Conservation (phyloP, 2,329 filamentous ascomycete species). For the Penicillium vulpinum region DNA sequence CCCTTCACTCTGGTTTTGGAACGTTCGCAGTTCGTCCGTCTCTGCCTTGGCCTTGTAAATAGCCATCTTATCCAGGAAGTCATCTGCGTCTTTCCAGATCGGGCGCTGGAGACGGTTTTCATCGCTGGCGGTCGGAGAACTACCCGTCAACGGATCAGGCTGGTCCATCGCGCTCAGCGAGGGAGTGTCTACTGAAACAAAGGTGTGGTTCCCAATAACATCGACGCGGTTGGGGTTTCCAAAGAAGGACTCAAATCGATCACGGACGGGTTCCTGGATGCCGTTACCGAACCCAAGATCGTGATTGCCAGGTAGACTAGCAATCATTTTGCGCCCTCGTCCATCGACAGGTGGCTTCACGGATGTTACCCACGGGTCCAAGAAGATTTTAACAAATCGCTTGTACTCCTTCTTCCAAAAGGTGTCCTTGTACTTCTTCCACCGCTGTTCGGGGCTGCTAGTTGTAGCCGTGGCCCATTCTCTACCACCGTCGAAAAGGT, state of each 20-base stretch:
- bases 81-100: slow-evolving; percentile 73
- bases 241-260: slow-evolving; percentile 85
- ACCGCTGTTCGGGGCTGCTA: slow-evolving; percentile 64
- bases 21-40: slow-evolving; percentile 65
- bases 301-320: slow-evolving; percentile 89
- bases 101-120: slow-evolving; percentile 54
- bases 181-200: slow-evolving; percentile 86
- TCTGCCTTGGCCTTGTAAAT: slow-evolving; percentile 66
- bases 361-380: slow-evolving; percentile 64
- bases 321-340: slow-evolving; percentile 73
- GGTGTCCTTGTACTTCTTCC: slow-evolving; percentile 71
- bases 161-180: slow-evolving; percentile 76
- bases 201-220: slow-evolving; percentile 89
- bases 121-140: slow-evolving; percentile 42
- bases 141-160: slow-evolving; percentile 51
- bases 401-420: slow-evolving; percentile 87
- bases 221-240: slow-evolving; percentile 90
- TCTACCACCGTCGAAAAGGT: slow-evolving; percentile 91
- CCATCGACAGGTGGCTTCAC: slow-evolving; percentile 59
- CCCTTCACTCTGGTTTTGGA: slow-evolving; percentile 61
- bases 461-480: slow-evolving; percentile 81
- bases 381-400: slow-evolving; percentile 84
- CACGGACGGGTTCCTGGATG: slow-evolving; percentile 74
- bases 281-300: slow-evolving; percentile 88
- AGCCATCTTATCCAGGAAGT: slow-evolving; percentile 71